A percentile compares a stretch with the other conserved stretches of the same genome.
Evolutionary conservation across 176 grass and related monocot species (phyloP).

Genomic region (Triticum dicoccoides): DNA sequence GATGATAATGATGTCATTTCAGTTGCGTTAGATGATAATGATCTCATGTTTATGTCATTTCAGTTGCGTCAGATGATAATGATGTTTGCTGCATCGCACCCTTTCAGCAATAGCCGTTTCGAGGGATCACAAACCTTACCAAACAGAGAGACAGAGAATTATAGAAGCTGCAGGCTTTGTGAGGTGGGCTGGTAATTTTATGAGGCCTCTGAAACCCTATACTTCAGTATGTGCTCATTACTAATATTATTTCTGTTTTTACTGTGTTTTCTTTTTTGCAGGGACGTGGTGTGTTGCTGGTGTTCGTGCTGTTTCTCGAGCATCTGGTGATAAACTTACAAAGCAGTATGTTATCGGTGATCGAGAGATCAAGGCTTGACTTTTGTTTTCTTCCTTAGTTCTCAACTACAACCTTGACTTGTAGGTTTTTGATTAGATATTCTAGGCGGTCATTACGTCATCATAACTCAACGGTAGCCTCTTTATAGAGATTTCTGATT

Average conservation of each 20-base stretch:
- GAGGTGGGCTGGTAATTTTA: conserved; percentile 82
- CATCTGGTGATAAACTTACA: conserved; percentile 79
- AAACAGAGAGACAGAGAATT: conserved; percentile 75
- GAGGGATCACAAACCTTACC: conserved; percentile 90
- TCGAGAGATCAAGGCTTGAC: conserved; percentile 68
- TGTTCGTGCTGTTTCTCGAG: conserved; percentile 81
- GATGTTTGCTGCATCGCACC: not conserved
- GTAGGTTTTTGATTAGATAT: not conserved
- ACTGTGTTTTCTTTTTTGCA: conserved; percentile 9
- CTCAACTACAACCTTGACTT: not conserved
- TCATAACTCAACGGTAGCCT: not conserved
- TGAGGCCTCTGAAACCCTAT: not conserved
- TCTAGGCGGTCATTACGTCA: not conserved
- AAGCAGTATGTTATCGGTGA: conserved; percentile 91
- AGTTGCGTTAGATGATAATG: not conserved
- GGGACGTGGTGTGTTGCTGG: conserved; percentile 91
- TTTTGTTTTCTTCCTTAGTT: not conserved
- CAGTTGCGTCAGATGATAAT: not conserved
- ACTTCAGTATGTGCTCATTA: not conserved
- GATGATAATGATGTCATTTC: not conserved
- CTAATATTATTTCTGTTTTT: not conserved
- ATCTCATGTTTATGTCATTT: not conserved
- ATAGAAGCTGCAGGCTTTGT: conserved; percentile 89
- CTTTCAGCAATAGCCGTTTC: conserved; percentile 77
- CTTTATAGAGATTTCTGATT: not conserved